phyloP scores from a whole-genome alignment of 805 yeast genomes.

The Tetrapisispora pingtungensis region DNA sequence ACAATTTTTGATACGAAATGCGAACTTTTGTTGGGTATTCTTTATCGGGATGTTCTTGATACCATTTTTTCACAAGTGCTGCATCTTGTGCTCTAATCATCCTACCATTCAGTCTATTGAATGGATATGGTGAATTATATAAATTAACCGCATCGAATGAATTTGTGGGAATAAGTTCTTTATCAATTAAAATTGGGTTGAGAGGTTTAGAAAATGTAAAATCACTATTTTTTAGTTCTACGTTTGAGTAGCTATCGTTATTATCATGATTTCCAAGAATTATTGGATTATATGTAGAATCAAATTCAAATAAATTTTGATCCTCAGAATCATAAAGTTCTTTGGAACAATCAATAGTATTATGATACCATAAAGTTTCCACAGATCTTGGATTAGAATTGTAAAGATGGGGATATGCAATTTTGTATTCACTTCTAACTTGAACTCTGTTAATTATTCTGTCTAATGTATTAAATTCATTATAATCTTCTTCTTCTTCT shows the following conservation, averaged over 20 bases:
- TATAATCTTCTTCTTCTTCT: slow-evolving; percentile 63
- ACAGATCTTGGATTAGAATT: slow-evolving; percentile 68
- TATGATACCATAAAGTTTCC: slow-evolving; percentile 49
- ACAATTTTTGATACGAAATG: slow-evolving; percentile 80
- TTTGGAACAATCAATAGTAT: slow-evolving; percentile 46
- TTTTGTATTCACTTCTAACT: slow-evolving; percentile 69
- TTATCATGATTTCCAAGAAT: slow-evolving; percentile 15
- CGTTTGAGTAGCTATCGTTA: slow-evolving; percentile 20
- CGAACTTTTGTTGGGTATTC: slow-evolving; percentile 66
- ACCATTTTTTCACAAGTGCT: slow-evolving; percentile 75
- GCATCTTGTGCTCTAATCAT: slow-evolving; percentile 85
- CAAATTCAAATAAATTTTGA: slow-evolving; percentile 46
- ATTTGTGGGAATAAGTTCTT: slow-evolving; percentile 37
- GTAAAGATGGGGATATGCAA: slow-evolving; percentile 79
- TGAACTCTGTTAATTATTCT: slow-evolving; percentile 73
- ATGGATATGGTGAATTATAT: slow-evolving; percentile 82
- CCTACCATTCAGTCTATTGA: slow-evolving; percentile 60
- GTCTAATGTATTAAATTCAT: slow-evolving; percentile 85
- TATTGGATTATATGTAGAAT: slow-evolving; percentile 48
- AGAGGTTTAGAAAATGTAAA: slow-evolving; percentile 35
- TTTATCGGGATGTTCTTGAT: slow-evolving; percentile 53
- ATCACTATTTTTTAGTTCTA: slow-evolving; percentile 24
- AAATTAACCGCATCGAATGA: slow-evolving; percentile 51
- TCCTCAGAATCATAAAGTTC: slow-evolving; percentile 37
- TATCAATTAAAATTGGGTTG: slow-evolving; percentile 44